A percentile compares a stretch with the other conserved stretches of the same genome.
Evolutionary conservation across 2,329 filamentous ascomycete genomes (phyloP).

Genomic region (Sporothrix dimorphospora): DNA sequence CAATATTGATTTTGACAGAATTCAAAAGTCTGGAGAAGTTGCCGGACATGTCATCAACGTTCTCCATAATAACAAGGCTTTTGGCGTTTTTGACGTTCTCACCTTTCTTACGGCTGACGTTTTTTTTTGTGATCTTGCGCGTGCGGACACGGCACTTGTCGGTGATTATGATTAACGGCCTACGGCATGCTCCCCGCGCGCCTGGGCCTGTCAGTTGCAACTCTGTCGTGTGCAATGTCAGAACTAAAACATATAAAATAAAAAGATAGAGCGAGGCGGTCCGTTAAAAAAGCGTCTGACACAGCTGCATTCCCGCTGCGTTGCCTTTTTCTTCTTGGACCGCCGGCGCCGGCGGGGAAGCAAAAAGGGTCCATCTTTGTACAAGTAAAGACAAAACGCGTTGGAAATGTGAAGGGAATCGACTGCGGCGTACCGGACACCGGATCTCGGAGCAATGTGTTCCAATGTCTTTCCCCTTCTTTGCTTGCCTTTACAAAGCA

Average conservation of each 20-base stretch:
- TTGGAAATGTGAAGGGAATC: not conserved
- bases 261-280: not conserved
- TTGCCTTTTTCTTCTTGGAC: not conserved
- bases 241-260: not conserved
- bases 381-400: not conserved
- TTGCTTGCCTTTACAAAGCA: not conserved
- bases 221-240: not conserved
- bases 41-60: not conserved
- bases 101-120: not conserved
- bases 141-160: not conserved
- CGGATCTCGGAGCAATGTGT: not conserved
- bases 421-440: not conserved
- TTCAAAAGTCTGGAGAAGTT: not conserved
- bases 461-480: not conserved
- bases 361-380: too few species aligned
- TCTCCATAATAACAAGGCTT: conserved; percentile 9
- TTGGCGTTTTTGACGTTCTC: not conserved
- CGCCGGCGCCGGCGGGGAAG: not conserved
- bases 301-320: not conserved
- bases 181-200: not conserved
- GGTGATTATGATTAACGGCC: not conserved
- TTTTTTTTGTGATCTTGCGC: not conserved
- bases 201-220: not conserved
- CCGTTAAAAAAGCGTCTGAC: not conserved
- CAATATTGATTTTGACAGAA: not conserved